phyloP scores from a whole-genome alignment of 163 green algal genomes.

The Scenedesmus sp. region DNA sequence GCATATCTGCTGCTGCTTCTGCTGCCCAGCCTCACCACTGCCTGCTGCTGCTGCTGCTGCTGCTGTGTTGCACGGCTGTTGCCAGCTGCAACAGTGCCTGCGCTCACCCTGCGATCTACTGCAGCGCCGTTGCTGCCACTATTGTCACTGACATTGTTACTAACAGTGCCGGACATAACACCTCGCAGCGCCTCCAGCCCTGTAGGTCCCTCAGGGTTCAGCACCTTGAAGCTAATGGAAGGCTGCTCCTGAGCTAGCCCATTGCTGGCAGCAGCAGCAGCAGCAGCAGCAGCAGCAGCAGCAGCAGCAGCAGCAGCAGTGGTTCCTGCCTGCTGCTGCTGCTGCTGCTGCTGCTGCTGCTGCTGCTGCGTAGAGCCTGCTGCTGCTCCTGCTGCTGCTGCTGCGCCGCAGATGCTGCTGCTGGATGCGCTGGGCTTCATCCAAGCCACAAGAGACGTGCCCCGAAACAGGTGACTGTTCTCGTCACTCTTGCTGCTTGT shows the following conservation, averaged over 20 bases:
- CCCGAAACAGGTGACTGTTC: neutral
- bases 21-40: neutral
- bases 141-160: neutral
- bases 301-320: conserved; percentile 7
- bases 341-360: conserved; percentile 20
- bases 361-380: neutral
- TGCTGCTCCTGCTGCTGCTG: conserved; percentile 28
- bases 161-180: neutral
- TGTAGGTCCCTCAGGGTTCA: conserved; percentile 10
- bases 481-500: neutral
- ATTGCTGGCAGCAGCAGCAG: neutral
- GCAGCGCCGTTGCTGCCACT: neutral
- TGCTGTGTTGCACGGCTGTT: neutral
- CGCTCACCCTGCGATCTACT: neutral
- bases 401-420: conserved; percentile 1
- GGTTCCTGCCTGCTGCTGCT: no score
- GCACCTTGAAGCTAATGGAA: neutral
- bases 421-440: neutral
- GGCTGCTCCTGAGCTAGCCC: neutral
- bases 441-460: conserved; percentile 6
- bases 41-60: neutral
- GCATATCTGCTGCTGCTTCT: neutral
- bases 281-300: neutral
- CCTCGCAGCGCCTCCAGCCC: conserved; percentile 19
- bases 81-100: neutral